Conservation (phyloP, 768 basidiomycete genomes). For the Scleroderma citrinum region DNA sequence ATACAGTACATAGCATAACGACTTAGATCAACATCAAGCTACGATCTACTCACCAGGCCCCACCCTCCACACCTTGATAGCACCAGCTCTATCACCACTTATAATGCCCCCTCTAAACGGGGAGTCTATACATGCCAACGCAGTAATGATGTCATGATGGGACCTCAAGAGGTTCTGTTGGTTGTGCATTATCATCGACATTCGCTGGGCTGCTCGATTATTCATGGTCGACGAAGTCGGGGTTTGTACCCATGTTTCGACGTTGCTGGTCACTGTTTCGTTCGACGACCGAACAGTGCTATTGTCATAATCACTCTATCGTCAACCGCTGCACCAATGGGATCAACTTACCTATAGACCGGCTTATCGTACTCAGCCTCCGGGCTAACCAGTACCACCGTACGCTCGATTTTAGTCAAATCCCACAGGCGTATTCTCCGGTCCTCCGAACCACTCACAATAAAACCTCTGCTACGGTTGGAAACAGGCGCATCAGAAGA, state of each 20-base stretch:
- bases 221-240: conserved; percentile 40
- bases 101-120: conserved; percentile 90
- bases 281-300: conserved; percentile 32
- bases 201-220: conserved; percentile 68
- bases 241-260: conserved; percentile 57
- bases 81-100: conserved; percentile 87
- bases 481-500: conserved; percentile 34
- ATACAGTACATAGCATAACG: not conserved
- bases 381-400: conserved; percentile 71
- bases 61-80: conserved; percentile 86
- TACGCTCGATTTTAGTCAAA: conserved; percentile 62
- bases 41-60: conserved; percentile 40
- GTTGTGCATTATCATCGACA: conserved; percentile 71
- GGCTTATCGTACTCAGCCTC: conserved; percentile 75
- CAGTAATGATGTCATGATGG: conserved; percentile 88
- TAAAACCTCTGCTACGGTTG: conserved; percentile 56
- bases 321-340: not conserved
- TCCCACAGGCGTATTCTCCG: conserved; percentile 87
- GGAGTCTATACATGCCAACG: conserved; percentile 81
- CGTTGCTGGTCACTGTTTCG: conserved; percentile 45
- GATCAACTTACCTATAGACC: conserved; percentile 55
- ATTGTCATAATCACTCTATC: conserved; percentile 3
- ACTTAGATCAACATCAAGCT: conserved; percentile 6
- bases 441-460: conserved; percentile 90
- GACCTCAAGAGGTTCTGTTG: conserved; percentile 81